Base-by-base conservation (phyloP, 352 stramenopile species). In the Blastocystis sp. region DNA sequence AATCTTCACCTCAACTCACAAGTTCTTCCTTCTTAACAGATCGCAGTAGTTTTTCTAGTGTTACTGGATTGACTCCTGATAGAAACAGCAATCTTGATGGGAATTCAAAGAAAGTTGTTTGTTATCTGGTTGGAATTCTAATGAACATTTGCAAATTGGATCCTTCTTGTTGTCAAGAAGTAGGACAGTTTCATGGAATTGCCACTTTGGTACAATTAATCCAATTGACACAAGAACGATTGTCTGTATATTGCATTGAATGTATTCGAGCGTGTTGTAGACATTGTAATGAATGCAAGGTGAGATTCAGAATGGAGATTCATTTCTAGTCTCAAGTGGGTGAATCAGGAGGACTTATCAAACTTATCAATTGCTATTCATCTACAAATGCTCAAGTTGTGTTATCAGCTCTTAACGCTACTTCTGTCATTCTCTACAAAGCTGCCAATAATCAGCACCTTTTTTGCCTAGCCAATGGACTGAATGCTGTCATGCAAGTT, bases 401-500 rank as follows among this genome's bases (percentile, higher is more conserved):
- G 3, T 14, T 83, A 6, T 63, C 71, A 0, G 43, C 71, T 12
- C 14, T 83, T 14, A 32, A 16, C 35, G 37, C 51, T 12, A 29
- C 39, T 16, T 51, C 71, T 0, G 9, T 29, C 11, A 42, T 66
- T 42, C 29, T 83, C 32, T 51, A 46, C 27, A 37, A 42, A 21
- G 51, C 63, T 27, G 19, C 51, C 11, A 14, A 21, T 21, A 83
- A 83, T 42, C 49, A 61, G 46, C 71, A 49, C 14, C 71, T 83
- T 61, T 83, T 83, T 49, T 37, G 12, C 19, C 46, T 65, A 4
- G 71, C 71, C 1, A 83, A 83, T 32, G 71, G 71, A 49, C 7
- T 83, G 11, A 35, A 83, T 56, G 71, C 71, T 37, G 51, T 83
- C 21, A 83, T 83, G 71, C 71, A 83, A 37, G 52, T 83, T 32